Evolutionary conservation across 306 rosid genomes (phyloP), one percentile per base, ranked within the genome.

Genomic region (Malus fusca): DNA sequence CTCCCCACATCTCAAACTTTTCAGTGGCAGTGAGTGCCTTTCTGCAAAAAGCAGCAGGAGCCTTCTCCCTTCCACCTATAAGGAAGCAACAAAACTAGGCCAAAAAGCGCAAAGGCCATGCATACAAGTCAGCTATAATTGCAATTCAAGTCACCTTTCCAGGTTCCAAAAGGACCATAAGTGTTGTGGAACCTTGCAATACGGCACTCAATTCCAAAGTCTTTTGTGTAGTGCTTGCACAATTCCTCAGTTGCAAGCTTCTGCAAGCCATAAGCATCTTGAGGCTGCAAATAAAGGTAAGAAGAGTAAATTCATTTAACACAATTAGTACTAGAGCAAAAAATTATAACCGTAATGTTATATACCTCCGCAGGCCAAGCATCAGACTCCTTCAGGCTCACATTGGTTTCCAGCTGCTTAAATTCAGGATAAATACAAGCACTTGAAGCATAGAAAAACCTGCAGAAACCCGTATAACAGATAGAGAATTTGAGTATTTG

Each of bases 361-460:
- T 86, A 72, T 42, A 95, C 99, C 99, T 95, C 98, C 71, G 99
- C 99, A 68, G 97, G 99, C 99, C 99, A 95, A 68, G 96, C 99
- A 87, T 95, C 96, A 70, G 99, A 72, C 87, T 95, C 99, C 86
- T 92, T 95, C 97, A 95, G 88, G 89, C 97, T 95, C 81, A 92
- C 99, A 82, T 89, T 89, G 11, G 99, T 92, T 73, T 92, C 98
- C 87, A 95, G 76, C 79, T 95, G 99, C 78, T 95, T 95, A 78
- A 90, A 95, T 75, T 95, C 99, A 28, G 99, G 99, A 75, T 95
- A 95, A 82, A 95, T 92, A 81, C 99, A 95, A 76, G 99, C 99
- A 85, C 99, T 95, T 13, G 99, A 92, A 73, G 99, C 99, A 85
- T 95, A 95, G 84, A 95, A 95, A 76, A 95, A 89, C 88, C 99